Evolutionary conservation across 2,329 filamentous ascomycete species (phyloP).

Genomic region (Ceratocystis ficicola): DNA sequence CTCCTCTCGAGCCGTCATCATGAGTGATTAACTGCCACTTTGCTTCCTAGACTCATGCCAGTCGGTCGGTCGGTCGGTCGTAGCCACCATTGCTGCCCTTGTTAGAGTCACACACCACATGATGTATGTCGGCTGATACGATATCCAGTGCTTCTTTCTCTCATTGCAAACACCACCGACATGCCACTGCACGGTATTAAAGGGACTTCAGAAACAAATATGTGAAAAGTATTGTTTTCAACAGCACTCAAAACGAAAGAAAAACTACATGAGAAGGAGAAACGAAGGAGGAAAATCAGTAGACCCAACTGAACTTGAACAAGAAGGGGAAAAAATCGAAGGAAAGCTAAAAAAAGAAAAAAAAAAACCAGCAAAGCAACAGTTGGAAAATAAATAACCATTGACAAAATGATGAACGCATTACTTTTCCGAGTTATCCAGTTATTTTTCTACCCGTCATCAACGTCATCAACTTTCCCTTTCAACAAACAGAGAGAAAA

Average conservation of each 20-base stretch:
- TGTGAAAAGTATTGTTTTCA: neutral
- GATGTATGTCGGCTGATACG: no score
- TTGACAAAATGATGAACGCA: constrained; percentile 12
- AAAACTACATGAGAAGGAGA: neutral
- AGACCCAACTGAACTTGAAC: neutral
- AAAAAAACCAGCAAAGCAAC: constrained; percentile 1
- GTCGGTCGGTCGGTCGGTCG: no score
- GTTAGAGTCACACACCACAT: no score
- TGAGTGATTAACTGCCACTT: no score
- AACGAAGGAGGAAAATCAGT: neutral
- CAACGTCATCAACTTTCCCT: constrained; percentile 11
- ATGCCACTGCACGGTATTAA: neutral
- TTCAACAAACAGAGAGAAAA: neutral
- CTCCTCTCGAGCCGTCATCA: no score
- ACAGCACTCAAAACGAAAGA: neutral
- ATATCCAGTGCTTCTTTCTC: no score
- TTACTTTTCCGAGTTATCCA: constrained; percentile 20
- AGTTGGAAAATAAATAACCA: constrained; percentile 5
- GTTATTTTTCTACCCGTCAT: constrained; percentile 14
- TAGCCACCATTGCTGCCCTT: no score
- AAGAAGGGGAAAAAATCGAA: neutral
- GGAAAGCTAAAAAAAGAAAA: neutral
- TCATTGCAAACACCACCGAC: no score
- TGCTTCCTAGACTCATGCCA: no score
- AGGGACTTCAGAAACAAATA: neutral